Evolutionary conservation across 257 asterid species (phyloP).

Genomic region (Nicotiana undulata): DNA sequence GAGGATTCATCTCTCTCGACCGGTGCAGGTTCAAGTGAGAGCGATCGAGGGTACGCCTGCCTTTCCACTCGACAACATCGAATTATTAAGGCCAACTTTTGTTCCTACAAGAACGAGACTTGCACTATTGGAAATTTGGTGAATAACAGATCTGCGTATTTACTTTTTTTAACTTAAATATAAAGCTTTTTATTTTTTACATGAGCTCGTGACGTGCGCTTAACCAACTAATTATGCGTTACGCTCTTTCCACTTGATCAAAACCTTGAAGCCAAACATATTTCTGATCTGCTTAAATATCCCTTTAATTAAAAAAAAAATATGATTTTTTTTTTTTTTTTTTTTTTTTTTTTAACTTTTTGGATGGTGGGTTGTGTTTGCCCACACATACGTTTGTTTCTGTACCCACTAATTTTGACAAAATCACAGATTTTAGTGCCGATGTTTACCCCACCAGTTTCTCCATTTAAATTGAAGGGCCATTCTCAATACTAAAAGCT

Average conservation of each 20-base stretch:
- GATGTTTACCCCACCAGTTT: neutral
- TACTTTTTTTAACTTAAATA: neutral
- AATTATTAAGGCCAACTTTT: too few relatives aligned
- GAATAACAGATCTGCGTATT: neutral
- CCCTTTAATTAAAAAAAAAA: neutral
- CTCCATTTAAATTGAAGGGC: constrained; percentile 1
- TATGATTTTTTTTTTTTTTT: neutral
- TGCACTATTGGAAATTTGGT: neutral
- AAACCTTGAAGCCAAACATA: too few relatives aligned
- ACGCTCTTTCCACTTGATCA: too few relatives aligned
- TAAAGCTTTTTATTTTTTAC: neutral
- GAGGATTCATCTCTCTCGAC: too few relatives aligned
- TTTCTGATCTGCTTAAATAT: too few relatives aligned
- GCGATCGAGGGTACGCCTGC: too few relatives aligned
- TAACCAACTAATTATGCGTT: neutral
- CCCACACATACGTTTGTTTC: neutral
- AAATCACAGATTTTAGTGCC: neutral
- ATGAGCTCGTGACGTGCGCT: neutral
- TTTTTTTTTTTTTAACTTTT: neutral
- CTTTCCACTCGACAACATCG: too few relatives aligned
- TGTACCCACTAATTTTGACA: constrained; percentile 4
- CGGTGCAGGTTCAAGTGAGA: too few relatives aligned
- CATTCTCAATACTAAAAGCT: neutral
- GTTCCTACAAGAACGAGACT: too few relatives aligned
- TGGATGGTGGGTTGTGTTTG: neutral